phyloP scores from a whole-genome alignment of 768 basidiomycete genomes.

The Trametes meyenii region DNA sequence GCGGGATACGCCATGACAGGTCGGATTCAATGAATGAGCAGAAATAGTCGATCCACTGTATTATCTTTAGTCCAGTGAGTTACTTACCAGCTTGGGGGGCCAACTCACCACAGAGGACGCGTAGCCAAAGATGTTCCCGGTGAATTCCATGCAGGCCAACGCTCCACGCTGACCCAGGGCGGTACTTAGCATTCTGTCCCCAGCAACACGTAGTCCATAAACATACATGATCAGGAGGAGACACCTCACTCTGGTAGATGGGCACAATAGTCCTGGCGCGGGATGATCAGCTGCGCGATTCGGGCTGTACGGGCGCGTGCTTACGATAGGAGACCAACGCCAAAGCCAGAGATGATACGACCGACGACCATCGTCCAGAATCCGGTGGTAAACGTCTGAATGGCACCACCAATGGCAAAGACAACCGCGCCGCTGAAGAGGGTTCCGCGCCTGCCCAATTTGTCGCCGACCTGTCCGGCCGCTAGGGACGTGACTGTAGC shows the following conservation, averaged over 20 bases:
- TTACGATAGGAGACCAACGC: constrained; percentile 87
- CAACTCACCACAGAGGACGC: constrained; percentile 80
- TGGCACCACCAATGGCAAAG: constrained; percentile 83
- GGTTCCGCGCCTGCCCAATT: constrained; percentile 82
- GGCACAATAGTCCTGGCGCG: constrained; percentile 82
- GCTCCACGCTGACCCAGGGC: constrained; percentile 67
- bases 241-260: constrained; percentile 95
- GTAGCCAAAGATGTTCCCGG: constrained; percentile 90
- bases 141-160: constrained; percentile 94
- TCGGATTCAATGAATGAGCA: constrained; percentile 87
- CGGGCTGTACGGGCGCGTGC: constrained; percentile 34
- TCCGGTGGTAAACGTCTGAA: constrained; percentile 83
- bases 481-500: constrained; percentile 80
- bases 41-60: constrained; percentile 92
- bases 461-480: constrained; percentile 87
- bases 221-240: constrained; percentile 82
- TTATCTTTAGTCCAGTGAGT: background rate
- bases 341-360: constrained; percentile 81
- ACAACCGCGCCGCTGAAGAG: constrained; percentile 81
- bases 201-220: background rate
- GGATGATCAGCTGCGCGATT: constrained; percentile 10
- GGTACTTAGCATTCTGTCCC: background rate
- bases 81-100: background rate
- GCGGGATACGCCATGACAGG: constrained; percentile 88
- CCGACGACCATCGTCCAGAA: constrained; percentile 84